Evolutionary conservation across 2,329 filamentous ascomycete genomes (phyloP), one percentile per base, ranked within the genome.

Genomic region (Beauveria scarabaeidicola): DNA sequence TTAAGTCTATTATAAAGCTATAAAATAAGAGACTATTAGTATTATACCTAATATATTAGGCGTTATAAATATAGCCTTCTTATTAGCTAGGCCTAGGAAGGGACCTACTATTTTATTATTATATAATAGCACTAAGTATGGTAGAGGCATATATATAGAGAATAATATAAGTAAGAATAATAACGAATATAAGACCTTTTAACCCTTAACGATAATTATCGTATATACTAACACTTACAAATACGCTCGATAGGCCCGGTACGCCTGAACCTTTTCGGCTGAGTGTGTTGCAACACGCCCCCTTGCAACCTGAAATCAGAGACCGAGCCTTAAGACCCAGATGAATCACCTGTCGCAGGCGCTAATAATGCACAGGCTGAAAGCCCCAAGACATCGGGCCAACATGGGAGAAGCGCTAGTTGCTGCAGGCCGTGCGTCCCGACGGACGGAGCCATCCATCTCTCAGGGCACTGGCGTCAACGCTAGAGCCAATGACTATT

Each of bases 361-460:
- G 55, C 55, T 58, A 58, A 58, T 58, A 58, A 58, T 43, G 32
- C 55, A 32, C 15, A 32, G 32, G 36, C 32, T 41, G 15, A 44
- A 25, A 23, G 29, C 32, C 13, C 29, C 19, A 11, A 21, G 21
- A 41, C 40, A 51, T 58, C 46, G 32, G 55, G 46, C 55, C 38
- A 58, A 43, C 36, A 43, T 58, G 55, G 47, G 44, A 38, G 43
- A 48, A 13, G 32, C 21, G 25, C 54, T 29, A 41, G 11, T 13
- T 13, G 32, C 40, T 57, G 32, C 17, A 27, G 32, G 17, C 9
- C 5, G 32, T 41, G 38, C 23, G 38, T 17, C 38, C 38, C 46
- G 36, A 58, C 44, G 55, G 36, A 58, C 44, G 55, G 32, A 58
- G 54, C 54, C 54, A 23, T 17, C 17, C 10, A 47, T 47, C 32